Evolutionary conservation across 2,329 filamentous ascomycete genomes (phyloP), one percentile per base, ranked within the genome.

Genomic region (Bretziella fagacearum): DNA sequence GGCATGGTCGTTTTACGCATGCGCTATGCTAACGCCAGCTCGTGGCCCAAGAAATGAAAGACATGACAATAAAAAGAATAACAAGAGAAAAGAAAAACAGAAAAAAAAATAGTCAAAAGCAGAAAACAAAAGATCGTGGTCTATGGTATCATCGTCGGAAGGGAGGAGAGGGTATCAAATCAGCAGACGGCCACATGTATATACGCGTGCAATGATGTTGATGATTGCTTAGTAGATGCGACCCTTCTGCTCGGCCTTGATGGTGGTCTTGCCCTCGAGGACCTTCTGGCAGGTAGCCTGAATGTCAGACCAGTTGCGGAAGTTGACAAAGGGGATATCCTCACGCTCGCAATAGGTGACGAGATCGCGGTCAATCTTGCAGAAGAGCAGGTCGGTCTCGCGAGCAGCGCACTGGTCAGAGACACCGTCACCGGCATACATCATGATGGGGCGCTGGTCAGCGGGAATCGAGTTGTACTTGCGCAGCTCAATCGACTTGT

Each of bases 401-500:
- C 81, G 78, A 2, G 91, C 89, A 6, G 89, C 91, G 22, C 84
- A 93, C 45, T 96, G 69, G 60, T 96, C 89, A 2, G 84, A 93
- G 3, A 95, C 85, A 42, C 89, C 89, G 56, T 96, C 89, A 50
- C 91, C 91, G 26, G 91, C 89, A 58, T 98, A 98, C 62, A 96
- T 85, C 65, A 96, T 75, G 32, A 77, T 79, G 2, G 91, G 91
- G 35, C 86, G 73, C 57, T 81, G 64, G 33, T 46, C 52, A 26
- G 68, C 68, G 0, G 84, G 77, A 36, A 93, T 69, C 22, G 76
- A 69, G 2, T 81, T 79, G 64, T 96, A 96, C 44, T 85, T 85
- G 54, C 84, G 77, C 57, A 98, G 85, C 60, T 91, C 84, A 46
- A 89, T 69, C 22, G 81, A 87, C 74, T 98, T 98, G 70, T 98